Evolutionary conservation across 2,329 filamentous ascomycete species (phyloP).

Genomic region (Peltaster fructicola): DNA sequence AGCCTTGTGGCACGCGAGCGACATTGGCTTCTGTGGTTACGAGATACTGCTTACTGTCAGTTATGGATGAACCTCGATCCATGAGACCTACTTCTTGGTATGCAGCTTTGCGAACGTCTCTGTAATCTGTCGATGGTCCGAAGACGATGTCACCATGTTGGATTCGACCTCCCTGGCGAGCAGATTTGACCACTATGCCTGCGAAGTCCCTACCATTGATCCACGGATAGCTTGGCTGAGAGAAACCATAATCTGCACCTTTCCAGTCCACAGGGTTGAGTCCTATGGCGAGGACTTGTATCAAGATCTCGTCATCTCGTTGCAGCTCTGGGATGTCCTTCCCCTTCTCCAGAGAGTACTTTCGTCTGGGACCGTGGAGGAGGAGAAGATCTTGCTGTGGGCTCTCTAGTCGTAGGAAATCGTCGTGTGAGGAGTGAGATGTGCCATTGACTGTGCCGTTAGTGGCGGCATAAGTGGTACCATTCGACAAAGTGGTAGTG

Average conservation of each 20-base stretch:
- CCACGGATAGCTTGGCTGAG: constrained; percentile 48
- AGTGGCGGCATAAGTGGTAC: no score
- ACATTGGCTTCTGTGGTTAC: constrained; percentile 48
- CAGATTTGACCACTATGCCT: constrained; percentile 40
- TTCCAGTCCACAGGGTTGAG: constrained; percentile 67
- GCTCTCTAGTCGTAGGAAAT: constrained; percentile 15
- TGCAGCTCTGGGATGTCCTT: constrained; percentile 16
- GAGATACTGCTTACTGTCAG: no score
- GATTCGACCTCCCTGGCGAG: constrained; percentile 29
- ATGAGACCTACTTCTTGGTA: no score
- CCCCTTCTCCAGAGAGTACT: constrained; percentile 17
- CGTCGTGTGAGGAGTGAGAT: constrained; percentile 8
- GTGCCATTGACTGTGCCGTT: constrained; percentile 2
- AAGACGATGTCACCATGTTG: constrained; percentile 39
- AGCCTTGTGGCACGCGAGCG: constrained; percentile 38
- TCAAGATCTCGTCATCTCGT: constrained; percentile 37
- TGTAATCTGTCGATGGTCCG: constrained; percentile 57
- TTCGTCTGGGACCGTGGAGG: constrained; percentile 18
- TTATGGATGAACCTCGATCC: no score
- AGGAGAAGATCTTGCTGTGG: constrained; percentile 19
- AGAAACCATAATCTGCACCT: constrained; percentile 50
- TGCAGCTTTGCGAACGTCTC: constrained; percentile 52
- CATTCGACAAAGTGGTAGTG: no score
- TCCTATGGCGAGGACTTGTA: constrained; percentile 47
- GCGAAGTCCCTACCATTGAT: constrained; percentile 54